Evolutionary conservation across 192 early-diverging fungal genomes (phyloP).

Genomic region (Phycomyces nitens): DNA sequence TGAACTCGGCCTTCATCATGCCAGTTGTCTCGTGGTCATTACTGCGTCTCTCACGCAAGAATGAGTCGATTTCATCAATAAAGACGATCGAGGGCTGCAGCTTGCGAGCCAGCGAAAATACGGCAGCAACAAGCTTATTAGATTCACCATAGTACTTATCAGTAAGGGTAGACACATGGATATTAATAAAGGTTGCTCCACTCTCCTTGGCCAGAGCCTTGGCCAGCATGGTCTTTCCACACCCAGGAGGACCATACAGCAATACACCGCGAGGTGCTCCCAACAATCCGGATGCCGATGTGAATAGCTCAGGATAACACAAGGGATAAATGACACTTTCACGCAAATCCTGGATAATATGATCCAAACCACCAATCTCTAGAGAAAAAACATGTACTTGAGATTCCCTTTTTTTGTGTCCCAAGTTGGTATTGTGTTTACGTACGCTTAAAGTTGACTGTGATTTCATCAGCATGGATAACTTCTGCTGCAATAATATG

Average conservation of each 20-base stretch:
- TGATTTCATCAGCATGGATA: conserved; percentile 88
- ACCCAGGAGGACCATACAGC: conserved; percentile 93
- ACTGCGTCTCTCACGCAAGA: conserved; percentile 83
- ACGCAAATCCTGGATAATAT: conserved; percentile 84
- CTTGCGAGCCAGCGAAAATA: conserved; percentile 93
- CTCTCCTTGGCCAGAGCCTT: conserved; percentile 97
- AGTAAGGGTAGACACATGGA: conserved; percentile 93
- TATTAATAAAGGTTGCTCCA: conserved; percentile 96
- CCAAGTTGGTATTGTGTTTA: neutral
- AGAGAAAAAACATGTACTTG: neutral
- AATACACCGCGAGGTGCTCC: conserved; percentile 93
- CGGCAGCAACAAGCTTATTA: conserved; percentile 87
- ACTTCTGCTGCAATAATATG: conserved; percentile 92
- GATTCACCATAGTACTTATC: conserved; percentile 99
- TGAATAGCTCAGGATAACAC: conserved; percentile 88
- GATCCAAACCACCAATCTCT: conserved; percentile 92
- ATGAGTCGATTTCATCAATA: conserved; percentile 99
- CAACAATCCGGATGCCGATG: conserved; percentile 77
- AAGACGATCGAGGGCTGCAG: conserved; percentile 95
- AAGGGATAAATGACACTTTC: conserved; percentile 97
- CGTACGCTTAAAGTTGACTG: conserved; percentile 76
- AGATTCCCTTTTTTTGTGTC: neutral
- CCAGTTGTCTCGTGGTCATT: conserved; percentile 95
- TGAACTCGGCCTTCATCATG: conserved; percentile 99
- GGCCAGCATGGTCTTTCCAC: conserved; percentile 98